Conservation (phyloP, 441 rosid species). For the Geranium incanum region DNA sequence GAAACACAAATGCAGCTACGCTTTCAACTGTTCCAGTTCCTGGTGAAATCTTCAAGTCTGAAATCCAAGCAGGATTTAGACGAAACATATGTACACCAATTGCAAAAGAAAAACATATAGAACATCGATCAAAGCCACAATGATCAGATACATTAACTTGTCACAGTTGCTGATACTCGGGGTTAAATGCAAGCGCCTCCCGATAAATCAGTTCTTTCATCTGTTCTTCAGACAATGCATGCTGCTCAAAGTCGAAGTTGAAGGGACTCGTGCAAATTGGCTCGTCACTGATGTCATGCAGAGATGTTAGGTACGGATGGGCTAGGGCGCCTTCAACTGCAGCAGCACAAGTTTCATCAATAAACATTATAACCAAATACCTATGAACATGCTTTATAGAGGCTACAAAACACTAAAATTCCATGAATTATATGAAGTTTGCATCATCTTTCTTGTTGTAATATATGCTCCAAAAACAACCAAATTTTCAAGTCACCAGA, state of each 20-base stretch:
- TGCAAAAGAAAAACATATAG: background rate
- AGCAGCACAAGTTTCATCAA: background rate
- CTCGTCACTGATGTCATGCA: conserved; percentile 80
- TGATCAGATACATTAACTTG: too few species aligned
- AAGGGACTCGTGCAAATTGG: conserved; percentile 70
- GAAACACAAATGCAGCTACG: background rate
- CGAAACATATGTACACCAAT: background rate
- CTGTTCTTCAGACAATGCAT: conserved; percentile 69
- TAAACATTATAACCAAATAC: background rate
- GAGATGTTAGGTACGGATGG: conserved; percentile 69
- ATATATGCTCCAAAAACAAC: too few species aligned
- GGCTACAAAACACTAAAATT: too few species aligned
- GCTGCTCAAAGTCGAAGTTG: conserved; percentile 83
- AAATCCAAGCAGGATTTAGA: too few species aligned
- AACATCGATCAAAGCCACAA: background rate
- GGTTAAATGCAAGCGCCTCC: conserved; percentile 73
- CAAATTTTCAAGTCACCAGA: too few species aligned
- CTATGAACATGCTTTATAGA: too few species aligned
- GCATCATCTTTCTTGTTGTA: too few species aligned
- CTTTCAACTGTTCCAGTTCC: background rate
- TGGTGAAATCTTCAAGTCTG: background rate
- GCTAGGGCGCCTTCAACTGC: conserved; percentile 90
- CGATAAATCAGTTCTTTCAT: conserved; percentile 77
- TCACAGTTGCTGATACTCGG: conserved; percentile 40
- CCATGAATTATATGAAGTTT: too few species aligned